phyloP scores from a whole-genome alignment of 2,329 filamentous ascomycete species.

The Fusarium humuli region DNA sequence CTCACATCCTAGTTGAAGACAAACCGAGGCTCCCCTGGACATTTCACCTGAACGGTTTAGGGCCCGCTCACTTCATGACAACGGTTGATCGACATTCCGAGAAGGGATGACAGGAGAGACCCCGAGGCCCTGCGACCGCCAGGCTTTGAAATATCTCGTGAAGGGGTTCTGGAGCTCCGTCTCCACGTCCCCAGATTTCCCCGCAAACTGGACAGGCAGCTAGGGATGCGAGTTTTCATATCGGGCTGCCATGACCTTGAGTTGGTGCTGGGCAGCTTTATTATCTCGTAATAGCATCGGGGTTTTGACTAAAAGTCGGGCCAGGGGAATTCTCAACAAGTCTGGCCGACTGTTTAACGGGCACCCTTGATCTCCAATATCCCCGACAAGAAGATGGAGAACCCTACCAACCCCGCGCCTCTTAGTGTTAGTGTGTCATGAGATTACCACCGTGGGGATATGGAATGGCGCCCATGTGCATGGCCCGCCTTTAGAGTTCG shows the following conservation, averaged over 20 bases:
- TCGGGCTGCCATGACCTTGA: constrained; percentile 26
- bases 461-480: constrained; percentile 10
- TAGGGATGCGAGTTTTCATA: constrained; percentile 23
- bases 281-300: constrained; percentile 45
- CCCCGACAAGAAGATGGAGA: constrained; percentile 37
- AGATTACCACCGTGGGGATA: constrained; percentile 34
- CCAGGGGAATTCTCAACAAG: constrained; percentile 29
- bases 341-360: constrained; percentile 31
- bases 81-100: constrained; percentile 26
- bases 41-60: constrained; percentile 8
- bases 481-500: constrained; percentile 17
- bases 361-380: constrained; percentile 40
- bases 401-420: constrained; percentile 40
- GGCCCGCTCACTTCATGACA: constrained; percentile 19
- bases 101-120: constrained; percentile 12
- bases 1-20: constrained; percentile 15
- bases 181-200: constrained; percentile 46
- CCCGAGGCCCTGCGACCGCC: constrained; percentile 7
- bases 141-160: constrained; percentile 24
- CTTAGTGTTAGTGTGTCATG: constrained; percentile 38
- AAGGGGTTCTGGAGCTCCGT: constrained; percentile 17
- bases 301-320: constrained; percentile 42
- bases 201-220: constrained; percentile 39
- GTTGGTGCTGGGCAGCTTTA: constrained; percentile 38
- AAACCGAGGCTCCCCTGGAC: constrained; percentile 25